These are phyloP conservation scores for Leccinum insigne DNA, from an alignment of 1,284 basidiomycete species.

Conservation along the genomic window DNA sequence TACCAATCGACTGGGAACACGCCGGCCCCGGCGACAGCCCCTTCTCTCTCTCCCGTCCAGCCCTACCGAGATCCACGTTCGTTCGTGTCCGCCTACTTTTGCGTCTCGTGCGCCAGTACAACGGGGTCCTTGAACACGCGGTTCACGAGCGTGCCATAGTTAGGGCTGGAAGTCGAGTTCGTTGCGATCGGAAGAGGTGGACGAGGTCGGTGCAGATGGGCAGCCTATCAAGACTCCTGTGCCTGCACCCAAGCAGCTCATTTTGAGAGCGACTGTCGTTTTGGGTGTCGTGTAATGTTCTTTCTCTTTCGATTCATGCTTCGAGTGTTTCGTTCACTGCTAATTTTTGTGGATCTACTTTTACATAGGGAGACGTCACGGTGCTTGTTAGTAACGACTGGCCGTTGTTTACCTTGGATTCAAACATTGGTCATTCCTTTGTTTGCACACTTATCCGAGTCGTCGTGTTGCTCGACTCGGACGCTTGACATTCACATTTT, in stretches of 20 bases:
- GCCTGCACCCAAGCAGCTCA: conserved; percentile 47
- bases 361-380: not conserved
- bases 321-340: conserved; percentile 4
- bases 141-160: conserved; percentile 85
- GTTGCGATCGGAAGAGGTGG: conserved; percentile 52
- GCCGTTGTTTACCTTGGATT: conserved; percentile 1
- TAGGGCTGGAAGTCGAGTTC: conserved; percentile 84
- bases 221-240: conserved; percentile 27
- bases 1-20: conserved; percentile 24
- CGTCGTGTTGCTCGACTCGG: not conserved
- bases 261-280: conserved; percentile 73
- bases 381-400: not conserved
- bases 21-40: conserved; percentile 41
- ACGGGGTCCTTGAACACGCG: conserved; percentile 82
- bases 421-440: conserved; percentile 1
- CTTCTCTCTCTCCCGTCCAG: conserved; percentile 50
- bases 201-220: conserved; percentile 51
- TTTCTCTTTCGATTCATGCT: conserved; percentile 5
- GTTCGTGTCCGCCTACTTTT: conserved; percentile 76
- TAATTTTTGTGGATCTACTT: not conserved
- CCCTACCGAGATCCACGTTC: conserved; percentile 77
- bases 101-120: conserved; percentile 79
- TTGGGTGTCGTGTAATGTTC: conserved; percentile 63
- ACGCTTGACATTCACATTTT: conserved; percentile 11
- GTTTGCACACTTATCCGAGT: not conserved